Evolutionary conservation across 2,329 filamentous ascomycete species (phyloP), one percentile per base, ranked within the genome.

Genomic region (Lomentospora prolificans): DNA sequence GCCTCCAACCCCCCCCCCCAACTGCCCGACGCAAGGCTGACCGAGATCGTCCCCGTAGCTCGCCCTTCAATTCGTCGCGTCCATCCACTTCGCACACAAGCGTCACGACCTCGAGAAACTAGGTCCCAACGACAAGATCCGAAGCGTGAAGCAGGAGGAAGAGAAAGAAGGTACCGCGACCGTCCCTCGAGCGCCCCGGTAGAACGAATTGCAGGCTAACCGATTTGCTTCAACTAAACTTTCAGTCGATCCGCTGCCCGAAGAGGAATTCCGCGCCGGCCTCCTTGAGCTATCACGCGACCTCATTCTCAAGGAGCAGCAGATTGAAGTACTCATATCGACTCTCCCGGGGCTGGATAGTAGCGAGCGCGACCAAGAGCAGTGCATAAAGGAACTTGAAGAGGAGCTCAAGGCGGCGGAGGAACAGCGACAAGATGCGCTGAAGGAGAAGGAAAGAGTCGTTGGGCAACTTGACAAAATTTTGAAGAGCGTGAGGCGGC

Each of bases 281-380:
- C 79, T 90, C 65, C 75, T 82, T 58, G 88, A 92, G 67, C 75
- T 94, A 55, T 86, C 87, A 36, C 80, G 81, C 59, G 89, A 92
- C 66, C 75, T 94, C 25, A 84, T 92, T 57, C 68, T 87, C 57
- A 90, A 91, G 64, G 86, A 90, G 63, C 87, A 91, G 71, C 87
- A 92, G 71, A 90, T 94, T 59, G 89, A 94, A 67, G 76, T 81
- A 48, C 72, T 94, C 51, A 87, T 92, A 57, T 86, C 84, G 14
- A 81, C 79, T 22, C 75, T 95, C 2, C 89, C 89, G 0, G 89
- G 89, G 0, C 73, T 94, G 22, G 86, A 89, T 48, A 88, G 85
- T 59, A 92, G 86, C 64, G 87, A 92, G 67, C 76, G 80, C 59
- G 86, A 90, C 64, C 89, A 95, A 69, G 79, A 87, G 65, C 76